Percentiles rank a stretch among this genome's conserved stretches.
phyloP scores from a whole-genome alignment of 176 grass and related monocot genomes.

The Hordeum marinum region DNA sequence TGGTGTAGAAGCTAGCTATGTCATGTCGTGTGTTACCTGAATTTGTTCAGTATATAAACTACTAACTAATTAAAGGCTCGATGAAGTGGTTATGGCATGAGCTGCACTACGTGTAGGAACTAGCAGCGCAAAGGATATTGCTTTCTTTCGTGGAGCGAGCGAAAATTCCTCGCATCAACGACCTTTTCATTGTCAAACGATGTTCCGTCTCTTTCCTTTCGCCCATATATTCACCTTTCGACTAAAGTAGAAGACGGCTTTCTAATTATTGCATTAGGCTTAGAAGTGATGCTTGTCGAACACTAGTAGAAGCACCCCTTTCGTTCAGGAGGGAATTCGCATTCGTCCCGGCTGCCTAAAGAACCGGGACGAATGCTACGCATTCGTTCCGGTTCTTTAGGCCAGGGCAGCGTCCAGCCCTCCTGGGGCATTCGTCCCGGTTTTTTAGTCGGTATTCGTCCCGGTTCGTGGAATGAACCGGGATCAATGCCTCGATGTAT shows the following conservation, averaged over 20 bases:
- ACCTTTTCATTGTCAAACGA: constrained; percentile 28
- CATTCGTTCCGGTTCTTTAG: too few relatives aligned
- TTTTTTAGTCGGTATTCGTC: too few relatives aligned
- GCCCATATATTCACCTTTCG: not conserved
- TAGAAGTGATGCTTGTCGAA: constrained; percentile 19
- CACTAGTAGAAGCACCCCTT: too few relatives aligned
- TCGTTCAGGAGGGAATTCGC: too few relatives aligned
- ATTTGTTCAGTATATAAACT: not conserved
- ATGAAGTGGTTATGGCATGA: constrained; percentile 15
- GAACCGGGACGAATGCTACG: too few relatives aligned
- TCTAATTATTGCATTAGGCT: constrained; percentile 35
- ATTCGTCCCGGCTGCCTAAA: too few relatives aligned
- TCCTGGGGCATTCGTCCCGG: too few relatives aligned
- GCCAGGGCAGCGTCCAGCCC: too few relatives aligned
- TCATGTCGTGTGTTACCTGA: too few relatives aligned
- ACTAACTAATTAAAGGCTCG: not conserved
- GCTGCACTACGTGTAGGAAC: not conserved
- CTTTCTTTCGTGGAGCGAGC: not conserved
- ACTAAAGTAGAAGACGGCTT: not conserved
- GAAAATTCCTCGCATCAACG: not conserved
- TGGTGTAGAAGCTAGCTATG: not conserved
- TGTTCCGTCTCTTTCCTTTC: constrained; percentile 10
- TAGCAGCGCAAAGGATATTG: constrained; percentile 24
- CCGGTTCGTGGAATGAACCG: too few relatives aligned
- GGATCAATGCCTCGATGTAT: too few relatives aligned